Evolutionary conservation across 1,284 basidiomycete genomes (phyloP).

Genomic region (Moesziomyces aphidis): DNA sequence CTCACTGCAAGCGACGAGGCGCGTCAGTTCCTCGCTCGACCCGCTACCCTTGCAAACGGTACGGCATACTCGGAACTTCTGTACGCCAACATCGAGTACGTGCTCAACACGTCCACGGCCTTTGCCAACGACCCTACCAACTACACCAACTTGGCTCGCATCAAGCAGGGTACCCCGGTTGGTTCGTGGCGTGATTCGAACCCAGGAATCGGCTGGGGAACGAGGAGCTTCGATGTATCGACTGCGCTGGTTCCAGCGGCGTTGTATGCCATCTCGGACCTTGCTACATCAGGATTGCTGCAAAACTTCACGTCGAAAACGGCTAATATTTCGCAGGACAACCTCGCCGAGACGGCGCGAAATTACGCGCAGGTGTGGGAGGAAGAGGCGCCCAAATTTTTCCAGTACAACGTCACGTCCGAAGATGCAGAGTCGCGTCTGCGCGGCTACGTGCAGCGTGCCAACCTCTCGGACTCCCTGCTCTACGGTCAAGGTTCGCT

Average conservation of each 20-base stretch:
- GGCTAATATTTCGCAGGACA: constrained; percentile 2
- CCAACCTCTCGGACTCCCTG: constrained; percentile 68
- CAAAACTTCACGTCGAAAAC: constrained; percentile 43
- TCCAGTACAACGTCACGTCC: constrained; percentile 69
- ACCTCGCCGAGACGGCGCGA: constrained; percentile 65
- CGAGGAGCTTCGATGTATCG: no score
- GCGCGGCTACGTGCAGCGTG: constrained; percentile 69
- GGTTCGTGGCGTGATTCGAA: constrained; percentile 74
- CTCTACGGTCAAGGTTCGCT: constrained; percentile 56
- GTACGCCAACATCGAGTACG: constrained; percentile 65
- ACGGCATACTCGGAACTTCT: constrained; percentile 68
- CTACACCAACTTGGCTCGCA: constrained; percentile 65
- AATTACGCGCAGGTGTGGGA: constrained; percentile 70
- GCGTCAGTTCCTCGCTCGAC: constrained; percentile 57
- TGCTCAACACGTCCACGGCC: constrained; percentile 65
- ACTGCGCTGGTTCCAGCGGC: constrained; percentile 72
- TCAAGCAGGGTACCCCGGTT: constrained; percentile 68
- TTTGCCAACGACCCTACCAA: constrained; percentile 66
- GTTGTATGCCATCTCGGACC: constrained; percentile 70
- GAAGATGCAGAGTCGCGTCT: constrained; percentile 68
- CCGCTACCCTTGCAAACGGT: constrained; percentile 69
- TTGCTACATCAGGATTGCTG: constrained; percentile 68
- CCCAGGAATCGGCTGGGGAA: background rate
- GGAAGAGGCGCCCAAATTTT: constrained; percentile 69
- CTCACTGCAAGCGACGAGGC: constrained; percentile 55